phyloP scores from a whole-genome alignment of 2,329 filamentous ascomycete species.

The Aspergillus hortae region DNA sequence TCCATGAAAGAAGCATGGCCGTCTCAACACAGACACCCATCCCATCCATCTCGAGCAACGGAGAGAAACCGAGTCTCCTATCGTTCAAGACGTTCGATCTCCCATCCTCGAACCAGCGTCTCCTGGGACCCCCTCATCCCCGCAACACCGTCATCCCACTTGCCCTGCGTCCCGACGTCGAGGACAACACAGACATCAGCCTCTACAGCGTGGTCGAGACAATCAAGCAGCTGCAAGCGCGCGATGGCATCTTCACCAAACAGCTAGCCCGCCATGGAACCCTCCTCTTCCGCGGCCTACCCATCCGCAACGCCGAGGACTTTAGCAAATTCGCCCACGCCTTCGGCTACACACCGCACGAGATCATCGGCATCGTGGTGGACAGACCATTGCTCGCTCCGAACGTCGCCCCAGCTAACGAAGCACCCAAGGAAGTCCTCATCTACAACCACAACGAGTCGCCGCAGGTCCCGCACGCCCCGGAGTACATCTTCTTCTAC shows the following conservation, averaged over 20 bases:
- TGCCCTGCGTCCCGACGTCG: constrained; percentile 33
- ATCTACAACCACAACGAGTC: constrained; percentile 54
- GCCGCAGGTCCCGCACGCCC: constrained; percentile 49
- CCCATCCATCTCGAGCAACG: neutral
- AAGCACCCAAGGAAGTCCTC: constrained; percentile 46
- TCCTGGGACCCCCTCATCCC: constrained; percentile 40
- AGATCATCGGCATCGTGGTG: constrained; percentile 52
- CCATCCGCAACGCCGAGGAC: constrained; percentile 43
- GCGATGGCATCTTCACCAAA: constrained; percentile 36
- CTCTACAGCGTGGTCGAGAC: constrained; percentile 36
- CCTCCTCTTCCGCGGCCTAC: constrained; percentile 46
- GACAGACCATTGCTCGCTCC: constrained; percentile 43
- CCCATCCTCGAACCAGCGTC: constrained; percentile 40
- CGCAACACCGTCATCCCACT: constrained; percentile 38
- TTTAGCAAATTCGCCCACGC: constrained; percentile 50
- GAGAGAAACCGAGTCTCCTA: constrained; percentile 2
- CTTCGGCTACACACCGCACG: constrained; percentile 47
- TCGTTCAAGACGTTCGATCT: constrained; percentile 40
- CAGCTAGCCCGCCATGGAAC: constrained; percentile 45
- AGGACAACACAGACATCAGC: constrained; percentile 15
- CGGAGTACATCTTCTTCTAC: constrained; percentile 53
- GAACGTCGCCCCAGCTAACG: constrained; percentile 48
- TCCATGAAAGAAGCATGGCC: neutral
- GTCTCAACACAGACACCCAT: constrained; percentile 2
- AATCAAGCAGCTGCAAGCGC: constrained; percentile 34